Conservation (phyloP, 208 protist species). For the Wallacemonas sp. region DNA sequence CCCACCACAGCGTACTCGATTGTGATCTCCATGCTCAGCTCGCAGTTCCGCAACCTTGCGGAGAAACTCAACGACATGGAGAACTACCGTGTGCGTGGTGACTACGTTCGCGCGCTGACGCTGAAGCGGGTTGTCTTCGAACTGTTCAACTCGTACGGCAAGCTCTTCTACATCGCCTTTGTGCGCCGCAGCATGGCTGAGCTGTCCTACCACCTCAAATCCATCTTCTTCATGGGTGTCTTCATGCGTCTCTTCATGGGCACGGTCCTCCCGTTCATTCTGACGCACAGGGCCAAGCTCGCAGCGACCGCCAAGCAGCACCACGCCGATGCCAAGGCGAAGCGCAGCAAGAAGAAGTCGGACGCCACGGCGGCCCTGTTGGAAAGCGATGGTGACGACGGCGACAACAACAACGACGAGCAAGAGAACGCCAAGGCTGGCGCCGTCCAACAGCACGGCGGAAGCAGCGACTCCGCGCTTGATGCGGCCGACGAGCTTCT, state of each 20-base stretch:
- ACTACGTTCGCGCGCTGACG: conserved; percentile 59
- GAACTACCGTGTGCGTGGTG: conserved; percentile 58
- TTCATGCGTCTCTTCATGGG: conserved; percentile 51
- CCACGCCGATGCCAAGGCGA: not conserved
- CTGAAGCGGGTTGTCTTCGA: conserved; percentile 73
- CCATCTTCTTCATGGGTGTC: conserved; percentile 45
- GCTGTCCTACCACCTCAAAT: conserved; percentile 38
- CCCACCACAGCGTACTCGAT: conserved; percentile 45
- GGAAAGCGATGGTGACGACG: not conserved
- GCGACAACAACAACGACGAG: conserved; percentile 10
- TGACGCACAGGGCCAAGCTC: conserved; percentile 35
- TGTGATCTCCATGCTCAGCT: conserved; percentile 40
- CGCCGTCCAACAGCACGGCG: conserved; percentile 20
- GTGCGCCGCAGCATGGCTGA: conserved; percentile 45
- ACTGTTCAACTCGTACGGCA: conserved; percentile 65
- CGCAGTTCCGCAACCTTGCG: conserved; percentile 48
- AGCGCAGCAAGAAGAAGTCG: conserved; percentile 5
- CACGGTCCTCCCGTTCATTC: conserved; percentile 57
- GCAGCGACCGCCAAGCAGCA: conserved; percentile 4
- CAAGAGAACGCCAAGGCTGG: not conserved
- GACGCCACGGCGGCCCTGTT: not conserved
- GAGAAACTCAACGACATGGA: conserved; percentile 56
- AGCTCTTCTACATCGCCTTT: conserved; percentile 68
- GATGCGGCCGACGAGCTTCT: conserved; percentile 49
- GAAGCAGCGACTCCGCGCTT: conserved; percentile 30